These are phyloP conservation scores for Tetrapisispora arboricola DNA, from an alignment of 805 yeast genomes.

Conservation along the genomic window DNA sequence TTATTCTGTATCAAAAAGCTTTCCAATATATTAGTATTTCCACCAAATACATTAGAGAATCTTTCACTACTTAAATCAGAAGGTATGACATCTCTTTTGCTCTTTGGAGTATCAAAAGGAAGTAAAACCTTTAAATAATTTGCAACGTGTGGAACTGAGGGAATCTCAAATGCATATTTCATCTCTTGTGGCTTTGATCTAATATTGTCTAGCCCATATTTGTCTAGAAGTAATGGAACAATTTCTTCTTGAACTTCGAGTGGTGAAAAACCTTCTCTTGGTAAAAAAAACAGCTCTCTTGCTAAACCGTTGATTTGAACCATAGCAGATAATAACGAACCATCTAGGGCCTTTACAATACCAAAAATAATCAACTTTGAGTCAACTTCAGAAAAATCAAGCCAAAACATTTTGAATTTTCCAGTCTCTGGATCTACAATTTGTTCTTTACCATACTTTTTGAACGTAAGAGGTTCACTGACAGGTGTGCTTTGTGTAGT, in stretches of 20 bases:
- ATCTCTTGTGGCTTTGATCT: slow-evolving; percentile 61
- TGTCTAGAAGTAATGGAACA: slow-evolving; percentile 49
- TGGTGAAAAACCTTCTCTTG: slow-evolving; percentile 47
- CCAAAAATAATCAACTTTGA: slow-evolving; percentile 68
- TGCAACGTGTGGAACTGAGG: slow-evolving; percentile 63
- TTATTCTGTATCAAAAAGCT: slow-evolving; percentile 71
- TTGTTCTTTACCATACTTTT: slow-evolving; percentile 18
- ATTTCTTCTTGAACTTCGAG: slow-evolving; percentile 73
- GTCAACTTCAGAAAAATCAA: slow-evolving; percentile 76
- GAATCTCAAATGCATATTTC: slow-evolving; percentile 83
- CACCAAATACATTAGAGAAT: slow-evolving; percentile 71
- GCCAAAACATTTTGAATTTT: slow-evolving; percentile 72
- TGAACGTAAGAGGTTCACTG: slow-evolving; percentile 6
- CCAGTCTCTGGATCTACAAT: slow-evolving; percentile 35
- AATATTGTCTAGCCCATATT: slow-evolving; percentile 50
- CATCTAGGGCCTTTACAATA: slow-evolving; percentile 52
- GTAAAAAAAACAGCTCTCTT: slow-evolving; percentile 70
- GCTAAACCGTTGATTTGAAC: slow-evolving; percentile 61
- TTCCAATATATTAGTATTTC: slow-evolving; percentile 66
- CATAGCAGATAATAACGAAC: slow-evolving; percentile 58
- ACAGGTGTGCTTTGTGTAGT: slow-evolving; percentile 3
- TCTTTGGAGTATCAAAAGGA: slow-evolving; percentile 60
- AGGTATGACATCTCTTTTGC: slow-evolving; percentile 41
- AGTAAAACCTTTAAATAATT: slow-evolving; percentile 70
- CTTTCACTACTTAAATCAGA: slow-evolving; percentile 64